A percentile compares a stretch with the other conserved stretches of the same genome.
Evolutionary conservation across 2,329 filamentous ascomycete genomes (phyloP).

Genomic region (Lachnellula occidentalis): DNA sequence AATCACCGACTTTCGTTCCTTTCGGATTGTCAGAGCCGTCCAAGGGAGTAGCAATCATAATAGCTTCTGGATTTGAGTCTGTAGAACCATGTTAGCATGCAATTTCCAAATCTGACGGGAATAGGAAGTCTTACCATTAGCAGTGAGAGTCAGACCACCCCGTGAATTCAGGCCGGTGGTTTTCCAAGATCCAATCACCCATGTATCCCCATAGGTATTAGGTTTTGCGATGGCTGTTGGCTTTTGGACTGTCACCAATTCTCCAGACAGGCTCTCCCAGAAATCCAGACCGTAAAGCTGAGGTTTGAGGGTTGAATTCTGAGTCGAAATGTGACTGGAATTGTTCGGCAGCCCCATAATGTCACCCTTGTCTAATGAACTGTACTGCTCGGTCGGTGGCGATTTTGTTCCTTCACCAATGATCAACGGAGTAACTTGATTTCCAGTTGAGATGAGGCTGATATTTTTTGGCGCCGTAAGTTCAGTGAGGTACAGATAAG

Average conservation of each 20-base stretch:
- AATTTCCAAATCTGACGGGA: background rate
- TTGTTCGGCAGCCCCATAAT: conserved; percentile 62
- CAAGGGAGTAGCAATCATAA: conserved; percentile 59
- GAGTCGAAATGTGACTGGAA: conserved; percentile 47
- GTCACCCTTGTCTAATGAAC: conserved; percentile 57
- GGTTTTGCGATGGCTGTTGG: conserved; percentile 54
- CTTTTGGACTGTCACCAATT: conserved; percentile 58
- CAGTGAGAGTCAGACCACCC: conserved; percentile 58
- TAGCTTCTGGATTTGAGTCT: conserved; percentile 66
- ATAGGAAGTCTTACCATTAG: conserved; percentile 38
- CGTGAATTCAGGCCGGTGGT: conserved; percentile 57
- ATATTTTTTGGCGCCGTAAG: conserved; percentile 51
- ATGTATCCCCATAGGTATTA: conserved; percentile 62
- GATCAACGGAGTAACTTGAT: conserved; percentile 50
- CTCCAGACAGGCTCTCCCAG: conserved; percentile 64
- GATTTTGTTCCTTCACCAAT: conserved; percentile 51
- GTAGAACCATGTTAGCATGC: background rate
- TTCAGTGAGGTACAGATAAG: conserved; percentile 61
- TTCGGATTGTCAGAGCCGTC: conserved; percentile 57
- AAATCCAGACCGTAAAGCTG: conserved; percentile 63
- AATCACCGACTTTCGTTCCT: conserved; percentile 59
- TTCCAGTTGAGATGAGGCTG: conserved; percentile 46
- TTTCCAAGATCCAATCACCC: conserved; percentile 61
- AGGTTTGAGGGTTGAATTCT: conserved; percentile 58
- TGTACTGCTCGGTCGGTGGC: conserved; percentile 58